phyloP scores from a whole-genome alignment of 139 green algal genomes.

The Tetradesmus obliquus region DNA sequence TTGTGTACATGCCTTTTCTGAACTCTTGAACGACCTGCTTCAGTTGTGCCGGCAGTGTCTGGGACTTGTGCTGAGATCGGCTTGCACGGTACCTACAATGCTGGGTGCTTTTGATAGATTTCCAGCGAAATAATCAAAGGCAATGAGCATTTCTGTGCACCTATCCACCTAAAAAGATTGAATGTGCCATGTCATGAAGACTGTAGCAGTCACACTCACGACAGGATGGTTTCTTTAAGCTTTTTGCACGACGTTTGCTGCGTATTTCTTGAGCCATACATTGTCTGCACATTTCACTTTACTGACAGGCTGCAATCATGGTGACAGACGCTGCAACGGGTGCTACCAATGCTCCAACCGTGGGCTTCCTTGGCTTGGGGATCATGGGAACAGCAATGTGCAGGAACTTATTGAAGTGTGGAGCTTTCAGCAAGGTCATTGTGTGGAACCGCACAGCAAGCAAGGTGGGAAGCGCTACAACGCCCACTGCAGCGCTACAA shows the following conservation, averaged over 20 bases:
- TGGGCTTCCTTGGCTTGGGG: constrained; percentile 84
- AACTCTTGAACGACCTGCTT: neutral
- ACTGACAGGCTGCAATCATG: neutral
- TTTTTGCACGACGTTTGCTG: too few species aligned
- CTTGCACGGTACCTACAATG: neutral
- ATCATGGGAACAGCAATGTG: constrained; percentile 89
- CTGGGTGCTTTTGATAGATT: neutral
- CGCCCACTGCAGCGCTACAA: neutral
- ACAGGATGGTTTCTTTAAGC: too few species aligned
- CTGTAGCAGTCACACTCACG: neutral
- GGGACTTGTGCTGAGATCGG: neutral
- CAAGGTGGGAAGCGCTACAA: constrained; percentile 59
- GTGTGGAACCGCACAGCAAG: constrained; percentile 89
- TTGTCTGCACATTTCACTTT: neutral
- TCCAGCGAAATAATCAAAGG: too few species aligned
- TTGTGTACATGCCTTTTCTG: neutral
- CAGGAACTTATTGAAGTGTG: constrained; percentile 85
- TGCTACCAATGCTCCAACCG: neutral
- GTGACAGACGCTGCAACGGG: constrained; percentile 18
- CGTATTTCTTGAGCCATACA: neutral
- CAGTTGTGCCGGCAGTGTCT: neutral
- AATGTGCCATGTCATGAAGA: neutral
- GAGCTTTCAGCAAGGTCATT: constrained; percentile 74
- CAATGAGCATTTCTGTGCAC: neutral
- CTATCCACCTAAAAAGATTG: neutral